Conservation (phyloP, 805 yeast genomes). For the Saccharomycopsis selenospora region DNA sequence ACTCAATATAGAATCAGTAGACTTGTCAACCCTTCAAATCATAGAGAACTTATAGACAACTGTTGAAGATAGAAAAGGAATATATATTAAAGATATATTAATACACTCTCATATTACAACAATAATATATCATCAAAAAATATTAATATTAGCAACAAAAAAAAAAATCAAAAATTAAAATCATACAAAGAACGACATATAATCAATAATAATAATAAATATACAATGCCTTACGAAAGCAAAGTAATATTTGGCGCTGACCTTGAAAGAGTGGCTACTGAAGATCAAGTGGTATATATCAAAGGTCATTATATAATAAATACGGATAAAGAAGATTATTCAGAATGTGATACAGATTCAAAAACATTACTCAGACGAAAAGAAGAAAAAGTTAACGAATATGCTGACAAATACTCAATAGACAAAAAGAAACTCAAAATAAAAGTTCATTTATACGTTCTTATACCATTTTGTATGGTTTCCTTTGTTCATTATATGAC, state of each 20-base stretch:
- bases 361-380: slow-evolving; percentile 3
- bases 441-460: slow-evolving; percentile 13
- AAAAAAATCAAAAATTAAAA: too few species aligned
- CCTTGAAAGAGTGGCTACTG: slow-evolving; percentile 9
- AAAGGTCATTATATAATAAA: slow-evolving; percentile 19
- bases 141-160: too few species aligned
- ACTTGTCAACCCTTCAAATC: too few species aligned
- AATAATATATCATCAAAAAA: too few species aligned
- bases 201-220: too few species aligned
- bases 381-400: slow-evolving; percentile 8
- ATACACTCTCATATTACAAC: too few species aligned
- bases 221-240: not conserved
- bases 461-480: slow-evolving; percentile 20
- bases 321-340: slow-evolving; percentile 12
- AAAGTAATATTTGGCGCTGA: slow-evolving; percentile 3
- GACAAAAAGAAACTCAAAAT: slow-evolving; percentile 7
- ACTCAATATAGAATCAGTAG: too few species aligned
- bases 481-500: slow-evolving; percentile 20
- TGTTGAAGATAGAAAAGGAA: too few species aligned
- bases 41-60: too few species aligned
- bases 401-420: slow-evolving; percentile 10
- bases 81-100: too few species aligned
- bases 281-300: slow-evolving; percentile 17
- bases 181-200: too few species aligned
- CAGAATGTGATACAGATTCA: slow-evolving; percentile 11